Base-by-base conservation (phyloP, 345 rosid species). In the Psidium friedrichsthalianum region DNA sequence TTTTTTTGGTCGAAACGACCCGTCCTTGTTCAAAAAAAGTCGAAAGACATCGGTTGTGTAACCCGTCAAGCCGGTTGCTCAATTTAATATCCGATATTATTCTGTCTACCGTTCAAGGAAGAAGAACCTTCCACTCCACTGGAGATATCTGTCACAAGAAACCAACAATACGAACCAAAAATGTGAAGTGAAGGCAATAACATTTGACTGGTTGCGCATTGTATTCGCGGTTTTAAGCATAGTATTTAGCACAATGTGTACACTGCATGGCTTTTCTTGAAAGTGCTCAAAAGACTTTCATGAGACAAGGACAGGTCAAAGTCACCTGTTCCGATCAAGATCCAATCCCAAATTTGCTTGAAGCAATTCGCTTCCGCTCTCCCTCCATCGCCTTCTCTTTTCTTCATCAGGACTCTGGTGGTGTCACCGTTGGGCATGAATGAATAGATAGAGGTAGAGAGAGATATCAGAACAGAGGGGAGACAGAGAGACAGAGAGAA, bases 401-500 rank as follows among this genome's bases (percentile, higher is more conserved):
- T 32, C 44, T 69, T 69, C 1, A 44, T 69, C 44, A 21, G 1
- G 44, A 69, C 78, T 32, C 78, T 9, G 78, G 47, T 69, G 78
- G 78, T 32, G 78, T 18, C 44, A 32, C 8, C 2, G 47, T 24
- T 36, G 6, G 7, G 32, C 24, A 32, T 69, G 78, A 64, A 64
- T 64, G 22, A 16, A 8, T 32, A 69, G 78, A 32, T 32, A 64
- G 78, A 18, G 24, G 47, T 3, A 32, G 78, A 69, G 76, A 64
- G 44, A 64, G 76, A 64, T 64, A 64, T 64, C 76, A 8, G 76
- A 64, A 36, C 76, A 82, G 83, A 53, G 58, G 29, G 42, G 61
- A 88, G 54, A 83, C 49, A 80, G 42, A 10, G 36, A 3, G 96
- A 80, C 6, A 52, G 18, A n/a, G n/a, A n/a, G n/a, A n/a, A n/a